These are phyloP conservation scores for Hypoxylon sp. DNA, from an alignment of 2,329 filamentous ascomycete species.

Conservation along the genomic window DNA sequence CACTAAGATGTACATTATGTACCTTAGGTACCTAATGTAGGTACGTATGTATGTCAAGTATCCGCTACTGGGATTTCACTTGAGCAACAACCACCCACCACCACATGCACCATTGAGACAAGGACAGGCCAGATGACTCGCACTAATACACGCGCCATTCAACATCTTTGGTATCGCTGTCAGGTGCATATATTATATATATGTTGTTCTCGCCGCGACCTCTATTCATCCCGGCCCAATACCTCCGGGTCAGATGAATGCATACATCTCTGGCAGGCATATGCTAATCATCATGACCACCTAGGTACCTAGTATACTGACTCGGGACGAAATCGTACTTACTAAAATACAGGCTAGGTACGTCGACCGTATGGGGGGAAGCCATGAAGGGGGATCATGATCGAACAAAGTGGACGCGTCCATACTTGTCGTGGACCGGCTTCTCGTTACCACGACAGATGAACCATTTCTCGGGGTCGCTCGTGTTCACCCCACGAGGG, in stretches of 20 bases:
- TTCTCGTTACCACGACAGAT: conserved; percentile 24
- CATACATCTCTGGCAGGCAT: neutral
- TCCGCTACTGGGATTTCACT: neutral
- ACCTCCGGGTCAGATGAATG: neutral
- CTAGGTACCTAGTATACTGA: neutral
- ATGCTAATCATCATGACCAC: neutral
- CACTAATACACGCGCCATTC: neutral
- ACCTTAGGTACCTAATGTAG: neutral
- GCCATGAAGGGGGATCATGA: neutral
- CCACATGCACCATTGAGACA: neutral
- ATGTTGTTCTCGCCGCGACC: neutral
- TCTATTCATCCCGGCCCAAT: neutral
- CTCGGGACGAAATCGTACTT: neutral
- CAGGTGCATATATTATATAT: neutral
- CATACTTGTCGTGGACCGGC: conserved; percentile 34
- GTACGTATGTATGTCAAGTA: no score
- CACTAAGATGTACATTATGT: no score
- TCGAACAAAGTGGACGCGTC: conserved; percentile 27
- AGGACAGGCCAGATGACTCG: neutral
- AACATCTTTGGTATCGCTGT: no score
- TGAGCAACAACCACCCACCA: neutral
- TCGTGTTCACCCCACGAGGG: conserved; percentile 47
- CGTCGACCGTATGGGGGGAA: neutral
- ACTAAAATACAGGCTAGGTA: no score
- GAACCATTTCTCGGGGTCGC: conserved; percentile 6